phyloP scores from a whole-genome alignment of 179 eudicot species.

The Nepenthes alata region DNA sequence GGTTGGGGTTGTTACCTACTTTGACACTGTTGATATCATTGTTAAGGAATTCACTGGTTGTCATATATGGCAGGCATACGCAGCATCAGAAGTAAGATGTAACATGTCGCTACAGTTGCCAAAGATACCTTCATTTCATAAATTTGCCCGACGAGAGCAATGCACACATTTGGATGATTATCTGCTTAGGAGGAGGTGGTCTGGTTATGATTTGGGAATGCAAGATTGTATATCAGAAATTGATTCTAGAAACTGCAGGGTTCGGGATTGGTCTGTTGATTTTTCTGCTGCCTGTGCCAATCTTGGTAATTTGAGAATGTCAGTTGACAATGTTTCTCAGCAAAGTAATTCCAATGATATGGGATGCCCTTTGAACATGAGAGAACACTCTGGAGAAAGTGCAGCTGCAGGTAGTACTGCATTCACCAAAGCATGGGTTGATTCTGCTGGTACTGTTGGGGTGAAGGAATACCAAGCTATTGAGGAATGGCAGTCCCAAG shows the following conservation, averaged over 20 bases:
- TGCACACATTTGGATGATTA: slow-evolving; percentile 62
- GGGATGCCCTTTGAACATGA: slow-evolving; percentile 41
- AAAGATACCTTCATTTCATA: slow-evolving; percentile 89
- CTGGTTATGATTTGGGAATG: slow-evolving; percentile 58
- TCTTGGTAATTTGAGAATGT: slow-evolving; percentile 54
- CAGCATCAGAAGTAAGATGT: slow-evolving; percentile 57
- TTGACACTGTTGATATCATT: no score
- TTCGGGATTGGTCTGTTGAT: slow-evolving; percentile 94
- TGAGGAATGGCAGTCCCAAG: slow-evolving; percentile 98
- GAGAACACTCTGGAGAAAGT: slow-evolving; percentile 88
- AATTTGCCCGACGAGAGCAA: slow-evolving; percentile 90
- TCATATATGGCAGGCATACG: slow-evolving; percentile 62
- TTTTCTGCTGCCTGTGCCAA: slow-evolving; percentile 76
- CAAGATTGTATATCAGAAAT: slow-evolving; percentile 86
- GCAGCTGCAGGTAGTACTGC: slow-evolving; percentile 65
- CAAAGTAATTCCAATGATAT: slow-evolving; percentile 72
- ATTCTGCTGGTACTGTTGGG: slow-evolving; percentile 68
- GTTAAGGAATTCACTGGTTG: background rate
- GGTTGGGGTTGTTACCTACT: no score
- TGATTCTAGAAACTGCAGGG: slow-evolving; percentile 94
- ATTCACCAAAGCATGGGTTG: slow-evolving; percentile 95
- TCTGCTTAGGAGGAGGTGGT: slow-evolving; percentile 50
- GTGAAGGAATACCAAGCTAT: slow-evolving; percentile 81
- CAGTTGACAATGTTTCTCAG: slow-evolving; percentile 62
- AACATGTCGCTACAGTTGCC: slow-evolving; percentile 59